Evolutionary conservation across 2,329 filamentous ascomycete species (phyloP).

Genomic region (Alternaria angustiovoidea): DNA sequence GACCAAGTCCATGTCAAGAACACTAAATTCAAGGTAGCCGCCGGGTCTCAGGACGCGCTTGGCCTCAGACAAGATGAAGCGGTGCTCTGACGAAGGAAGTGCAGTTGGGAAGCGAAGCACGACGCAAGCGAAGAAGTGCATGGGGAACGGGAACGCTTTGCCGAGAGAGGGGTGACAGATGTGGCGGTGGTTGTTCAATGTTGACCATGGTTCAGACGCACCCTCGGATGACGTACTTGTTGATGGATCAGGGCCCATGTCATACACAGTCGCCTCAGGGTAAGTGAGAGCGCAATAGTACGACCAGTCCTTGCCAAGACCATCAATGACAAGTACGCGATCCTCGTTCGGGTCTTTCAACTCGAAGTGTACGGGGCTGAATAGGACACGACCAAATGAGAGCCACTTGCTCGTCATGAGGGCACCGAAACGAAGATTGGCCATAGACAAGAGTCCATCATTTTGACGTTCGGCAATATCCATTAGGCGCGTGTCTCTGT

Average conservation of each 20-base stretch:
- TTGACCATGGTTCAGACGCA: slow-evolving; percentile 46
- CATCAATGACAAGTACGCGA: slow-evolving; percentile 79
- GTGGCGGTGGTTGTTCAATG: slow-evolving; percentile 74
- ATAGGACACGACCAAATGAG: slow-evolving; percentile 82
- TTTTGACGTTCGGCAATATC: slow-evolving; percentile 51
- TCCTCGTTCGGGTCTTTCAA: slow-evolving; percentile 66
- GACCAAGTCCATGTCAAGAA: slow-evolving; percentile 81
- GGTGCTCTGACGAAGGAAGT: slow-evolving; percentile 72
- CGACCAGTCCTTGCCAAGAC: slow-evolving; percentile 89
- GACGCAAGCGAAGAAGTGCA: slow-evolving; percentile 77
- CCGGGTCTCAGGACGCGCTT: slow-evolving; percentile 80
- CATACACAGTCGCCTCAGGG: slow-evolving; percentile 76
- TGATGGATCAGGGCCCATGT: slow-evolving; percentile 60
- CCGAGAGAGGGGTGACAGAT: slow-evolving; percentile 71
- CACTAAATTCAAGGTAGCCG: slow-evolving; percentile 79
- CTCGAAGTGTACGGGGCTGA: slow-evolving; percentile 79
- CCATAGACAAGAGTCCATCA: slow-evolving; percentile 61
- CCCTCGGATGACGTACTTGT: slow-evolving; percentile 24
- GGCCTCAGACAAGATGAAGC: slow-evolving; percentile 75
- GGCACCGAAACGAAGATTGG: slow-evolving; percentile 79
- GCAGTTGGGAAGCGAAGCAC: slow-evolving; percentile 80
- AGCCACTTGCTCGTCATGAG: slow-evolving; percentile 90
- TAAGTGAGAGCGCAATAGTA: slow-evolving; percentile 86
- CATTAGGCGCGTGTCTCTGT: slow-evolving; percentile 67
- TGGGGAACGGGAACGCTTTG: slow-evolving; percentile 76